A percentile compares a stretch with the other conserved stretches of the same genome.
These are phyloP conservation scores for Malassezia restricta DNA, from an alignment of 1,284 basidiomycete species.

Conservation along the genomic window DNA sequence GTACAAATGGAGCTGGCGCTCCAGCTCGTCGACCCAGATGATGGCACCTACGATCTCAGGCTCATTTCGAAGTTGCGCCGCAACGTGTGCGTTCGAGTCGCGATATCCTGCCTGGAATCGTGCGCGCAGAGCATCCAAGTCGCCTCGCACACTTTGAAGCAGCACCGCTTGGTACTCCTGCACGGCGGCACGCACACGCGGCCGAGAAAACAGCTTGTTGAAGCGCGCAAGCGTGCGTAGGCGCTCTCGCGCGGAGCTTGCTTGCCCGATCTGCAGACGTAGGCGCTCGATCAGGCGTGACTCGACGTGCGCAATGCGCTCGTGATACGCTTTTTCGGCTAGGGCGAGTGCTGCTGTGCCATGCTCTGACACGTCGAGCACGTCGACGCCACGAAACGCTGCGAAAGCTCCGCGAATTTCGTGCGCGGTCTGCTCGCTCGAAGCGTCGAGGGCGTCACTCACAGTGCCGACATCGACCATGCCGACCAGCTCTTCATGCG, in stretches of 20 bases:
- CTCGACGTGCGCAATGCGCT: constrained; percentile 89
- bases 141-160: constrained; percentile 65
- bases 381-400: constrained; percentile 85
- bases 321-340: constrained; percentile 93
- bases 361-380: constrained; percentile 69
- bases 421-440: constrained; percentile 60
- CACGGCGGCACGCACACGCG: constrained; percentile 75
- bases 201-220: constrained; percentile 90
- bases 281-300: constrained; percentile 93
- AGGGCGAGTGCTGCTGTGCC: constrained; percentile 97
- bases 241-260: constrained; percentile 96
- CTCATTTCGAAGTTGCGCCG: constrained; percentile 93
- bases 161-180: constrained; percentile 89
- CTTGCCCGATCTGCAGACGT: constrained; percentile 82
- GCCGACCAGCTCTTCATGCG: constrained; percentile 89
- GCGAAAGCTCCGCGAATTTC: constrained; percentile 86
- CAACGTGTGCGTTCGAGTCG: constrained; percentile 87
- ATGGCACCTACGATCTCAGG: constrained; percentile 94
- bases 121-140: constrained; percentile 86
- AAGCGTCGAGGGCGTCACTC: constrained; percentile 42
- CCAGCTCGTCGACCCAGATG: constrained; percentile 96
- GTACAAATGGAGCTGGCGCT: constrained; percentile 84
- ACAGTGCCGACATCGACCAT: constrained; percentile 77
- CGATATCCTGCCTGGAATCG: constrained; percentile 75
- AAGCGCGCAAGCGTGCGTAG: constrained; percentile 97